phyloP scores from a whole-genome alignment of 495 filamentous ascomycete genomes.

The Podospora anserina region DNA sequence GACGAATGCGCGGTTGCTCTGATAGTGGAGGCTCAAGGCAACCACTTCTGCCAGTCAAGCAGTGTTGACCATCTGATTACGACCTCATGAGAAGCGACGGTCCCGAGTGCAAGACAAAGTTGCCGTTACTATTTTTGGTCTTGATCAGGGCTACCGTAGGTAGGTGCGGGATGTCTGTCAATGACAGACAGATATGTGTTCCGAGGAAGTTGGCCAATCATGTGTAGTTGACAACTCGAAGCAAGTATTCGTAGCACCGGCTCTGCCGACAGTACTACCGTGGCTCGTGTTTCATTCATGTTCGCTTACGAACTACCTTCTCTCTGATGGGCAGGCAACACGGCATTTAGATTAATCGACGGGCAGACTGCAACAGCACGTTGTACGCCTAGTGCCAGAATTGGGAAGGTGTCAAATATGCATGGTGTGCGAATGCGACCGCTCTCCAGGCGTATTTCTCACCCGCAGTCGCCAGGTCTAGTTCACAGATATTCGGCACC shows the following conservation, averaged over 20 bases:
- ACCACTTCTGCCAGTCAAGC: background rate
- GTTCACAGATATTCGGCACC: background rate
- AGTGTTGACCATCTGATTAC: background rate
- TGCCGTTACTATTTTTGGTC: constrained; percentile 10
- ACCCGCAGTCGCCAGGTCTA: constrained; percentile 3
- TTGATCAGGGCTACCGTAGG: background rate
- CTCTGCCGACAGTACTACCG: constrained; percentile 5
- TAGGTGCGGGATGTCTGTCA: background rate
- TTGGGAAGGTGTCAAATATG: constrained; percentile 8
- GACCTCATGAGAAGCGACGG: background rate
- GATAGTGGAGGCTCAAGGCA: background rate
- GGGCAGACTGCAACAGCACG: background rate
- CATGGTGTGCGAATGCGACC: constrained; percentile 7
- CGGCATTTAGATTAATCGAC: constrained; percentile 12
- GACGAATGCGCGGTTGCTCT: too few species aligned
- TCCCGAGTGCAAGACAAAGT: background rate
- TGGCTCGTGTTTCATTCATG: constrained; percentile 5
- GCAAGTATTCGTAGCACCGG: background rate
- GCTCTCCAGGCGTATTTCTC: background rate
- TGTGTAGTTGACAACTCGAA: background rate
- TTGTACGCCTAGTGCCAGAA: background rate
- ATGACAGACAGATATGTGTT: constrained; percentile 5
- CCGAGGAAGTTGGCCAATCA: background rate
- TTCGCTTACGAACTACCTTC: constrained; percentile 6
- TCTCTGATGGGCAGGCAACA: background rate